Conservation (phyloP, 108 stramenopile species). For the Fragilaria radians region DNA sequence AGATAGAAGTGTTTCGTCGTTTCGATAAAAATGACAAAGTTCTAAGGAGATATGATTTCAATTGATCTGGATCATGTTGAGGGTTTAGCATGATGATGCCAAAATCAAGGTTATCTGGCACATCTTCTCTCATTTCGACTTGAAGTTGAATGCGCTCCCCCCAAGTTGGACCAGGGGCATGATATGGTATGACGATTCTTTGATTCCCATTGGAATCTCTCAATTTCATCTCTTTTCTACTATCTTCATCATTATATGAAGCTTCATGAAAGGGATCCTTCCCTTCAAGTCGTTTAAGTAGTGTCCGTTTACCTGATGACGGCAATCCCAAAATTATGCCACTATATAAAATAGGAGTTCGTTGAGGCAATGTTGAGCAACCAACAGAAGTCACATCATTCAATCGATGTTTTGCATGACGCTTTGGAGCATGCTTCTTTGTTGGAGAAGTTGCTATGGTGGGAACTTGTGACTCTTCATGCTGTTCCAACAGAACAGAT, state of each 20-base stretch:
- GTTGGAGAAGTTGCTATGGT: no score
- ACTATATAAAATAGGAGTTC: no score
- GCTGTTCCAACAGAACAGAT: conserved; percentile 6
- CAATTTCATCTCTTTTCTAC: neutral
- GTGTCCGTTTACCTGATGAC: conserved; percentile 36
- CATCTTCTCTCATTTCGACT: conserved; percentile 7
- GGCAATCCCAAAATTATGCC: conserved; percentile 35
- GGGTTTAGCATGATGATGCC: conserved; percentile 22
- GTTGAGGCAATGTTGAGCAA: no score
- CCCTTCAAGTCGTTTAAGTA: conserved; percentile 37
- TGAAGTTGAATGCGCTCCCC: conserved; percentile 32
- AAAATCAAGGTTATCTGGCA: conserved; percentile 15
- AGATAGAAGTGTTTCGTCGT: conserved; percentile 18
- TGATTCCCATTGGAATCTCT: neutral
- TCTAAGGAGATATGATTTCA: conserved; percentile 6
- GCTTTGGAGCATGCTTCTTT: no score
- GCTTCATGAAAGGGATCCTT: conserved; percentile 39
- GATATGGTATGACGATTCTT: conserved; percentile 23
- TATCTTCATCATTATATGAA: neutral
- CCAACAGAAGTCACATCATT: neutral
- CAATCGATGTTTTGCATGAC: no score
- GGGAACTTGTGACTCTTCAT: neutral
- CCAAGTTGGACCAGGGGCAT: conserved; percentile 9
- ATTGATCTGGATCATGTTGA: conserved; percentile 2
- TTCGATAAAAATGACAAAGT: conserved; percentile 2